Base-by-base conservation (phyloP, 768 basidiomycete species). In the Saitozyma podzolica region DNA sequence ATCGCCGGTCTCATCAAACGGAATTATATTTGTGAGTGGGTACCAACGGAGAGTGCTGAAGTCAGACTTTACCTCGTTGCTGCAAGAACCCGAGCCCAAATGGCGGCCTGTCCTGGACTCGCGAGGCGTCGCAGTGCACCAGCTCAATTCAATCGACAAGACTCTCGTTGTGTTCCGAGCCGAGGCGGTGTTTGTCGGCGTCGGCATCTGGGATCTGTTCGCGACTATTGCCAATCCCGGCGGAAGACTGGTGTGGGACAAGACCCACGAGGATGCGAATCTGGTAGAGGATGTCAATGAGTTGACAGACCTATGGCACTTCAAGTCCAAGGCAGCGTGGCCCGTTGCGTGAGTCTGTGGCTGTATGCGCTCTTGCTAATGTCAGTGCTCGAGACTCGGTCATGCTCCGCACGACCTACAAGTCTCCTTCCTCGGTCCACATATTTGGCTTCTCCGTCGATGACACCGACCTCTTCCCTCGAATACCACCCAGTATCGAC, bases 21-120 rank as follows among this genome's bases (percentile, higher is more conserved):
- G 63, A 95, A 91, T 77, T 99, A 99, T 72, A 97, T 98, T 57
- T 97, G 79, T 80, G 48, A 63, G 79, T 73, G 3, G n/a, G 0
- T 7, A 42, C 50, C 43, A 11, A 40, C 1, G 8, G 14, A 41
- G 9, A 50, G 42, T 16, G 61, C 66, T 72, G 57, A 74, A 49
- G n/a, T 14, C 54, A 78, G 79, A 98, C 80, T 98, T 99, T 78
- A 94, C 94, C 0, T 96, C 94, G 0, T 82, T 99, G 53, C 80
- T 99, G 54, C 96, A 98, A 79, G 95, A 98, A 72, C 96, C 96
- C 0, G 93, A 97, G 78, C 92, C 92, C 3, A 99, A 99, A 79
- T 99, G 95, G 95, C 87, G 91, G 84, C 63, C 78, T 6, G 70
- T 82, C 8, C 89, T 89, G 51, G 96, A 99, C 68, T 84, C 85